Base-by-base conservation (phyloP, 2,329 filamentous ascomycete genomes). In the Pseudocercospora crystallina region DNA sequence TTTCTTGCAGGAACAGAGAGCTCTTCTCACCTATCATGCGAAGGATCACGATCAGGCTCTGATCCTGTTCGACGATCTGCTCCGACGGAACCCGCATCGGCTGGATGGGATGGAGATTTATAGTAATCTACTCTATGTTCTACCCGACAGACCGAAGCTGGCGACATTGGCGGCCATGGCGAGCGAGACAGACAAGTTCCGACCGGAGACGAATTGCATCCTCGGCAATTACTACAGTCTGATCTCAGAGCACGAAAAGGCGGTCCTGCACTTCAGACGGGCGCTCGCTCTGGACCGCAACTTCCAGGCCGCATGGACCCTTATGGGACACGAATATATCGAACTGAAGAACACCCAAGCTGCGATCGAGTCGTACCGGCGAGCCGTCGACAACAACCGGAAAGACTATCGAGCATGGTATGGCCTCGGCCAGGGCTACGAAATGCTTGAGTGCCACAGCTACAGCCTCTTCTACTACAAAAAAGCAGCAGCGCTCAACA, bases 321-420 rank as follows among this genome's bases (percentile, higher is more conserved):
- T 99, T 1, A 97, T 99, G 92, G 94, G 94, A 1, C 94, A 99
- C 70, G 94, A 99, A 69, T 99, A 96, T 62, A 90, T 97, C 47
- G 94, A 99, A 71, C 84, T 99, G 72, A 99, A 97, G 67, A 99
- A 99, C 68, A 97, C 92, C 0, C 94, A 99, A 64, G 92, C 94
- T 0, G 94, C 94, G 8, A 97, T 99, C 55, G 94, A 99, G 69
- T 95, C 90, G 1, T 99, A 99, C 66, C 84, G 94, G 1, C 86
- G 94, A 36, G 94, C 94, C 1, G 92, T 99, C 1, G 94, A 99
- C 64, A 89, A 94, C 61, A 97, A 99, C 65, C 84, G 92, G 31
- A 89, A 94, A 62, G 94, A 99, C 69, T 97, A 97, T 69, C 87
- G 94, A 50, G 94, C 94, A 3, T 99, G 94, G 94, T 97, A 99